phyloP scores from a whole-genome alignment of 1,284 basidiomycete species.

The Sporisorium exsertum region DNA sequence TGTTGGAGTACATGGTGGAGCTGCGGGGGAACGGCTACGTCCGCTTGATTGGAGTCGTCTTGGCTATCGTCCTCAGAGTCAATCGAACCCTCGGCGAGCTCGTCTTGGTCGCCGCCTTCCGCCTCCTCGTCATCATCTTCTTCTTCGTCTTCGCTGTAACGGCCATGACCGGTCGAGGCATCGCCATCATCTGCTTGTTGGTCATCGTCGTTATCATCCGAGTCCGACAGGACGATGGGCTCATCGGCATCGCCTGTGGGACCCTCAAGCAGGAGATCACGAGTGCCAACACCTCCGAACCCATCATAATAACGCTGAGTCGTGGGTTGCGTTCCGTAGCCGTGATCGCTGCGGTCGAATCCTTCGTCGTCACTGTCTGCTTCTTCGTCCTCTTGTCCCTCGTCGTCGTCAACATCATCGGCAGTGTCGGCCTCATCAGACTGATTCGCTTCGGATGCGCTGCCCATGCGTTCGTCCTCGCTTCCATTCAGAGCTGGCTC shows the following conservation, averaged over 20 bases:
- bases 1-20: not conserved
- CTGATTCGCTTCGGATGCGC: not conserved
- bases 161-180: not conserved
- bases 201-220: slow-evolving; percentile 36
- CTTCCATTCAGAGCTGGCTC: slow-evolving; percentile 1
- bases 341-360: slow-evolving; percentile 8
- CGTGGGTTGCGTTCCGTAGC: not conserved
- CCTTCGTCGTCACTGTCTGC: slow-evolving; percentile 11
- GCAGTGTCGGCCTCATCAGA: not conserved
- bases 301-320: slow-evolving; percentile 13
- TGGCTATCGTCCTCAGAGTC: not conserved
- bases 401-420: slow-evolving; percentile 11
- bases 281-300: slow-evolving; percentile 14
- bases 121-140: slow-evolving; percentile 8
- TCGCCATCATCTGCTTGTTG: not conserved
- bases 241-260: slow-evolving; percentile 40
- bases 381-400: not conserved
- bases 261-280: slow-evolving; percentile 30
- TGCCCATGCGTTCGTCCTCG: slow-evolving; percentile 8
- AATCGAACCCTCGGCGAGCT: not conserved
- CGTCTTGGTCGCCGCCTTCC: not conserved
- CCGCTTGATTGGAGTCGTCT: slow-evolving; percentile 10
- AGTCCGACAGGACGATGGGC: slow-evolving; percentile 49
- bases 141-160: slow-evolving; percentile 9
- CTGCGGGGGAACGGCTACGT: not conserved